Evolutionary conservation across 1,284 basidiomycete species (phyloP).

Genomic region (Cryptococcus deneoformans): DNA sequence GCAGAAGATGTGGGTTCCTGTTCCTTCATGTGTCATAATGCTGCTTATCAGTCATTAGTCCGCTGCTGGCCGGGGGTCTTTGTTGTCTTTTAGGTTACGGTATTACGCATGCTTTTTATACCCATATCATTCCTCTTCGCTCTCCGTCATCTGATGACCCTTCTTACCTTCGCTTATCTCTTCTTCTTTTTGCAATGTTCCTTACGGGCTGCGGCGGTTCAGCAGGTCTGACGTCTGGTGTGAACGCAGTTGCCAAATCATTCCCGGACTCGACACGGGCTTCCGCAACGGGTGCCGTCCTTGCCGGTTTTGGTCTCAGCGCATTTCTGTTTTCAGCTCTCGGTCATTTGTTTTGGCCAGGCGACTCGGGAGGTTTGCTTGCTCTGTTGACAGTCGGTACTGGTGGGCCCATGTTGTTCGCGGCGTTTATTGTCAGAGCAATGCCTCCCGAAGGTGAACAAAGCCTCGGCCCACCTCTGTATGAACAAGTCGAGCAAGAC

Average conservation of each 20-base stretch:
- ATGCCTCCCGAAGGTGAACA: constrained; percentile 52
- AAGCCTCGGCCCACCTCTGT: constrained; percentile 1
- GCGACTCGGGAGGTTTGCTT: constrained; percentile 67
- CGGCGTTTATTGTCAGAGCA: constrained; percentile 61
- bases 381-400: constrained; percentile 69
- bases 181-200: constrained; percentile 41
- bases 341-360: constrained; percentile 64
- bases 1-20: constrained; percentile 54
- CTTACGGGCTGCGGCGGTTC: constrained; percentile 45
- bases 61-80: constrained; percentile 18
- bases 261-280: constrained; percentile 55
- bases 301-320: constrained; percentile 79
- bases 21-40: neutral
- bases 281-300: constrained; percentile 65
- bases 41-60: constrained; percentile 14
- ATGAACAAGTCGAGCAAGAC: constrained; percentile 20
- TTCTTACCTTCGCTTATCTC: constrained; percentile 21
- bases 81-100: constrained; percentile 59
- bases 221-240: constrained; percentile 39
- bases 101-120: constrained; percentile 63
- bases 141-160: constrained; percentile 9
- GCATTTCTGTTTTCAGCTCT: constrained; percentile 74
- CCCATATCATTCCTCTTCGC: constrained; percentile 40
- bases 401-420: constrained; percentile 64
- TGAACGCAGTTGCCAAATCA: constrained; percentile 50